phyloP scores from a whole-genome alignment of 768 basidiomycete genomes.

The Piloderma croceum region DNA sequence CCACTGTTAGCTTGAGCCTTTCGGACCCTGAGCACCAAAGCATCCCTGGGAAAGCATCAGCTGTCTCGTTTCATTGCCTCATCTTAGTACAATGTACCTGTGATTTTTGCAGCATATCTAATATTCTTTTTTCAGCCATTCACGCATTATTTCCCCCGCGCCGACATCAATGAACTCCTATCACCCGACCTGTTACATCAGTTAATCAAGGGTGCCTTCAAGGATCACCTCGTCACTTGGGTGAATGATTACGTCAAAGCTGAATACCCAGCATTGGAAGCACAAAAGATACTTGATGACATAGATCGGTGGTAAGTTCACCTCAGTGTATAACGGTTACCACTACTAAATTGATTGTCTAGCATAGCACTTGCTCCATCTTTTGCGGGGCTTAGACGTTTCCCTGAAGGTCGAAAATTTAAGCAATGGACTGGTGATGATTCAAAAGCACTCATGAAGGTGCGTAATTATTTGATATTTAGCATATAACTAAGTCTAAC shows the following conservation, averaged over 20 bases:
- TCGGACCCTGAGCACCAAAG: too few species aligned
- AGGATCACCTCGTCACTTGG: conserved; percentile 34
- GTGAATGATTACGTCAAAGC: conserved; percentile 21
- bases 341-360: too few species aligned
- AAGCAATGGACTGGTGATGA: conserved; percentile 37
- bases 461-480: conserved; percentile 6
- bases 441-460: conserved; percentile 36
- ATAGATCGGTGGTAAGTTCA: conserved; percentile 24
- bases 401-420: conserved; percentile 26
- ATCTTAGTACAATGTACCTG: too few species aligned
- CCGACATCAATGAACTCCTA: too few species aligned
- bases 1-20: too few species aligned
- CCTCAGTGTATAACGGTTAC: too few species aligned
- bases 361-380: conserved; percentile 24
- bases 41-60: too few species aligned
- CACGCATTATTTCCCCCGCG: too few species aligned
- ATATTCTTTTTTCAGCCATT: conserved; percentile 25
- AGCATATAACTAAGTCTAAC: background rate
- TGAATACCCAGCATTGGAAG: conserved; percentile 10
- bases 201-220: too few species aligned
- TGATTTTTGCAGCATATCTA: too few species aligned
- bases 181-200: too few species aligned
- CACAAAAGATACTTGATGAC: conserved; percentile 22
- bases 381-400: conserved; percentile 23
- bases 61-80: too few species aligned